These are phyloP conservation scores for Cercospora berteroae DNA, from an alignment of 2,329 filamentous ascomycete species.

Conservation along the genomic window DNA sequence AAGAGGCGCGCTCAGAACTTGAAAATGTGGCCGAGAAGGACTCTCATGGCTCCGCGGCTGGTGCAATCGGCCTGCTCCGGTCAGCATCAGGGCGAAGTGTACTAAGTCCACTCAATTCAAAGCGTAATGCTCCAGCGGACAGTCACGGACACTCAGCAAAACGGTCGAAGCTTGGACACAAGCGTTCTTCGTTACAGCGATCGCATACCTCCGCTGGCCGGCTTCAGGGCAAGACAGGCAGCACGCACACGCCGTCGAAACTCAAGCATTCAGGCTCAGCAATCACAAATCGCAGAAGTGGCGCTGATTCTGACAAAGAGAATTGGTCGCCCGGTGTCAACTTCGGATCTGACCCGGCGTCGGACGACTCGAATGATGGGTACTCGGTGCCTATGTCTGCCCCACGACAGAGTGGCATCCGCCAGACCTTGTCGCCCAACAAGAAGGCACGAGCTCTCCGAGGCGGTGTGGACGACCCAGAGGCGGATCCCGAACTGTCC, in stretches of 20 bases:
- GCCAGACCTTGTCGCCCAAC: neutral
- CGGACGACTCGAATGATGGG: neutral
- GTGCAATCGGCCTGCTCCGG: conserved; percentile 76
- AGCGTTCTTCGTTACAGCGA: conserved; percentile 34
- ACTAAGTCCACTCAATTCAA: conserved; percentile 56
- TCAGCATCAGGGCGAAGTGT: conserved; percentile 62
- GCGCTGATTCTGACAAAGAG: conserved; percentile 88
- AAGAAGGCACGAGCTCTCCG: neutral
- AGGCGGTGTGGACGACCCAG: conserved; percentile 41
- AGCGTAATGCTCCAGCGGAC: conserved; percentile 57
- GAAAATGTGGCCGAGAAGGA: conserved; percentile 80
- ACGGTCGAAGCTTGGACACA: conserved; percentile 50
- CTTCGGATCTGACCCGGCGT: neutral
- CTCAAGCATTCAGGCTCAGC: conserved; percentile 35
- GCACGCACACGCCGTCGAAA: conserved; percentile 16
- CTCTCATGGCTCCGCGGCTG: conserved; percentile 72
- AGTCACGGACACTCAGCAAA: conserved; percentile 29
- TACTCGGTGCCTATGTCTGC: neutral
- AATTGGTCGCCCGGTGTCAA: conserved; percentile 68
- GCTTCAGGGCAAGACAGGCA: conserved; percentile 27
- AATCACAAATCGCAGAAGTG: conserved; percentile 48
- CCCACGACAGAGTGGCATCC: neutral
- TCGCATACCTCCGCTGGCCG: conserved; percentile 36
- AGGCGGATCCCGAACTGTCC: conserved; percentile 64
- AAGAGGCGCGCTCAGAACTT: conserved; percentile 73